Conservation (phyloP, 2,329 filamentous ascomycete genomes). For the Zarea fungicola region DNA sequence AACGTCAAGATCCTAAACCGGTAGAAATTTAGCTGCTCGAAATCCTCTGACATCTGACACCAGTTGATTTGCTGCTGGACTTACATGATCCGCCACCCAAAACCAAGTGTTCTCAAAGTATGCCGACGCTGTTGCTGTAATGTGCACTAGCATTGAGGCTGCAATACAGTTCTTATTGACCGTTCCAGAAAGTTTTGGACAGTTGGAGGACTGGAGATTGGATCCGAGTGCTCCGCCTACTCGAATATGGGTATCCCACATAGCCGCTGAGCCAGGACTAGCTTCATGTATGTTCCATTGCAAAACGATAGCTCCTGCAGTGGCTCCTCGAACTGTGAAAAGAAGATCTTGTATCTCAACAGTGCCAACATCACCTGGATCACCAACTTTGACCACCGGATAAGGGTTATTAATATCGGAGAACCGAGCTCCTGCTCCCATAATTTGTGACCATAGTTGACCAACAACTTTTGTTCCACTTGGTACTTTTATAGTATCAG, state of each 20-base stretch:
- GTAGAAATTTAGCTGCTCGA: background rate
- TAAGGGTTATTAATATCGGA: constrained; percentile 41
- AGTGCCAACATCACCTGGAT: constrained; percentile 46
- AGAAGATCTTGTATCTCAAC: constrained; percentile 62
- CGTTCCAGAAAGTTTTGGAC: constrained; percentile 39
- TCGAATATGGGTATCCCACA: constrained; percentile 50
- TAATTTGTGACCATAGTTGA: constrained; percentile 38
- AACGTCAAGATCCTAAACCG: background rate
- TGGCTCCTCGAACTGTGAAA: constrained; percentile 51
- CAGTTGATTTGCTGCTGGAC: too few relatives aligned
- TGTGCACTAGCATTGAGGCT: constrained; percentile 47
- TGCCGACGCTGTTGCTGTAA: constrained; percentile 40
- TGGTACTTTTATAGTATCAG: constrained; percentile 40
- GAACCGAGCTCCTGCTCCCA: constrained; percentile 44
- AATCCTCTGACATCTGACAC: too few relatives aligned
- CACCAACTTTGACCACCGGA: constrained; percentile 52
- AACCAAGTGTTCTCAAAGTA: constrained; percentile 54
- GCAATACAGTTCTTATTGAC: constrained; percentile 53
- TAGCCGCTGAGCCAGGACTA: constrained; percentile 19
- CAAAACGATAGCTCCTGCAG: constrained; percentile 54
- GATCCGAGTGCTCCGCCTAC: constrained; percentile 66
- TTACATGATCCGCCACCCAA: constrained; percentile 61
- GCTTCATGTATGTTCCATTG: constrained; percentile 54
- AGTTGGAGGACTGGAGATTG: constrained; percentile 56
- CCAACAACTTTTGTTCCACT: constrained; percentile 38